Evolutionary conservation across 352 stramenopile genomes (phyloP), one percentile per base, ranked within the genome.

Genomic region (Pythium brachiatum): DNA sequence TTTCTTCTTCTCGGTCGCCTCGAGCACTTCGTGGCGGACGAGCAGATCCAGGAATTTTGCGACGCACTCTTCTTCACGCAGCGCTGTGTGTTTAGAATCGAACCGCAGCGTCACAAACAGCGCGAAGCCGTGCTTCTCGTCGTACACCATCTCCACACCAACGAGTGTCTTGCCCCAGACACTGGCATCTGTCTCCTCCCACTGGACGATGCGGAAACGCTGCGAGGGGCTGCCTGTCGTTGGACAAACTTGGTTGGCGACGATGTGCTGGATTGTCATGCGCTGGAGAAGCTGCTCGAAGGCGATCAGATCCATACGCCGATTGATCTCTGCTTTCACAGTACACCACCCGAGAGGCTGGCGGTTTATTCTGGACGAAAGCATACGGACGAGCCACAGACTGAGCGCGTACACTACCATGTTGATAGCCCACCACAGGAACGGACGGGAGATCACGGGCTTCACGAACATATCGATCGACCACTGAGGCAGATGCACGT

Each of bases 351-450:
- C 96, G 39, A 97, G 74, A 43, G 79, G 79, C 36, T 83, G 80
- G 41, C 72, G 82, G 12, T 78, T 70, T 47, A 90, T 52, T 39
- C 64, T 65, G 16, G 66, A 41, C 7, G 90, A 86, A 12, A 89
- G 13, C 16, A 66, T 51, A 29, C 81, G 70, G 15, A 97, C 47
- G 3, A 72, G 16, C 34, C 75, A 72, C 1, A 81, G 62, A 27
- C 95, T 86, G 27, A 81, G 7, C 0, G 69, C 68, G 72, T 94
- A 98, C 6, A 88, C 56, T 3, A 95, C 3, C 41, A 99, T 81
- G 50, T 96, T 98, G 38, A 99, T 66, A 8, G 64, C 56, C 78
- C 98, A 98, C 96, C 83, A 94, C 5, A 90, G 56, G 2, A 90
- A 73, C 27, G 85, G 79, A 11, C 69, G 57, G 7, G 77, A 69